Evolutionary conservation across 1,284 basidiomycete species (phyloP), one percentile per base, ranked within the genome.

Genomic region (Cystobasidium pallidum): DNA sequence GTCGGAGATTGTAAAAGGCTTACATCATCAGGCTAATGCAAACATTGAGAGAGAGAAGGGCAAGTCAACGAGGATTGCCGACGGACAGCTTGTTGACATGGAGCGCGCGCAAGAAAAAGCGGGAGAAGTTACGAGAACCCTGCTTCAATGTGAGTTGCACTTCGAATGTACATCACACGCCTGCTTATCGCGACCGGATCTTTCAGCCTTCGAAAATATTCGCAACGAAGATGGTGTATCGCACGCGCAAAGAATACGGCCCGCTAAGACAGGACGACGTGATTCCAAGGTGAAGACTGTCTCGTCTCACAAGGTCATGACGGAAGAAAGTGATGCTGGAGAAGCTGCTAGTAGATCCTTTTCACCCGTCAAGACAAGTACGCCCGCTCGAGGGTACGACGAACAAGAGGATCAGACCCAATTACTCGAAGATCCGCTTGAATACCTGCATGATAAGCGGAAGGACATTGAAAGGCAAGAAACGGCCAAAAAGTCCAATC

Each of bases 331-430:
- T 45, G 8, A 11, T n/a, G 43, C 43, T 17, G 43, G 15, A 8
- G 43, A 19, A 45, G 43, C 11, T 45, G 6, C 21, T 24, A 24
- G 49, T 24, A 24, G 32, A 19, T 34, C 54, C 19, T 57, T 57
- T 17, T 57, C 54, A 21, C 54, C 54, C 28, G 21, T 57, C 32
- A 57, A 57, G 54, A 57, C 54, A 17, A 57, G 54, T 21, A 57
- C 54, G n/a, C 54, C 54, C 0, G 19, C 24, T 8, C 13, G 21
- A 57, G 30, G 54, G 10, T 57, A 57, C 11, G 54, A 57, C 21
- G 54, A 34, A n/a, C 30, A 11, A 34, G 54, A 57, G 15, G 3
- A 57, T 36, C 54, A 57, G 19, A 57, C 32, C 11, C 54, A 57
- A 11, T 21, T 57, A 3, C 54, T 36, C 19, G 54, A 57, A n/a